A percentile compares a stretch with the other conserved stretches of the same genome.
Conservation (phyloP, 116 monocot genomes). For the Papilionanthe hybrid region DNA sequence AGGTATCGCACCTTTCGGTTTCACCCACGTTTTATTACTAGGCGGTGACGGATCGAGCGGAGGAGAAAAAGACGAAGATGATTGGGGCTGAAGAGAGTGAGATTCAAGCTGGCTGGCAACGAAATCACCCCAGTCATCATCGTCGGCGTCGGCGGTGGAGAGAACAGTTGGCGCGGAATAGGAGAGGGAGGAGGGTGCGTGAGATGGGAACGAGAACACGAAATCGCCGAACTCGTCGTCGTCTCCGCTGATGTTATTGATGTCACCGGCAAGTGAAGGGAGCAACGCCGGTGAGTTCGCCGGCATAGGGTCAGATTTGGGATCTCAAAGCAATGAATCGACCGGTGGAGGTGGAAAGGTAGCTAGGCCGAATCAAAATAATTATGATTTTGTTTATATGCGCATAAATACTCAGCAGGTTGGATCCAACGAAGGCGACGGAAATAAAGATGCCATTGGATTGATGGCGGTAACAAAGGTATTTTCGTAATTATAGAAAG, state of each 20-base stretch:
- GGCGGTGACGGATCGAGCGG: neutral
- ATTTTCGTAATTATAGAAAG: no score
- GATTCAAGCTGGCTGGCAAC: slow-evolving; percentile 11
- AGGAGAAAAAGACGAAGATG: neutral
- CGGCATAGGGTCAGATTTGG: slow-evolving; percentile 7
- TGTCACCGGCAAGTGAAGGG: neutral
- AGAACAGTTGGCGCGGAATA: neutral
- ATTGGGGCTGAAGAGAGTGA: neutral
- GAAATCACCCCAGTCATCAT: slow-evolving; percentile 33
- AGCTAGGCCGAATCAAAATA: no score
- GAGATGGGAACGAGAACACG: slow-evolving; percentile 11
- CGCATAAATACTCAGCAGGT: no score
- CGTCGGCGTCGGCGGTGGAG: neutral
- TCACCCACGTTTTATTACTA: slow-evolving; percentile 16
- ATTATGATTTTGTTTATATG: no score
- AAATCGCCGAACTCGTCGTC: slow-evolving; percentile 30
- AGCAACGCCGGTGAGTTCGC: slow-evolving; percentile 5
- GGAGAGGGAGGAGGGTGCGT: neutral
- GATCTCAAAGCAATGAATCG: neutral
- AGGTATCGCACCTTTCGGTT: slow-evolving; percentile 28
- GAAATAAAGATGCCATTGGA: no score
- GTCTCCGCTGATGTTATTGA: slow-evolving; percentile 4
- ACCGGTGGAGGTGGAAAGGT: neutral
- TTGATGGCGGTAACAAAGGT: no score
- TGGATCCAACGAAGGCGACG: no score